A percentile compares a stretch with the other conserved stretches of the same genome.
These are phyloP conservation scores for Cyathus striatus DNA, from an alignment of 768 basidiomycete species.

Conservation along the genomic window DNA sequence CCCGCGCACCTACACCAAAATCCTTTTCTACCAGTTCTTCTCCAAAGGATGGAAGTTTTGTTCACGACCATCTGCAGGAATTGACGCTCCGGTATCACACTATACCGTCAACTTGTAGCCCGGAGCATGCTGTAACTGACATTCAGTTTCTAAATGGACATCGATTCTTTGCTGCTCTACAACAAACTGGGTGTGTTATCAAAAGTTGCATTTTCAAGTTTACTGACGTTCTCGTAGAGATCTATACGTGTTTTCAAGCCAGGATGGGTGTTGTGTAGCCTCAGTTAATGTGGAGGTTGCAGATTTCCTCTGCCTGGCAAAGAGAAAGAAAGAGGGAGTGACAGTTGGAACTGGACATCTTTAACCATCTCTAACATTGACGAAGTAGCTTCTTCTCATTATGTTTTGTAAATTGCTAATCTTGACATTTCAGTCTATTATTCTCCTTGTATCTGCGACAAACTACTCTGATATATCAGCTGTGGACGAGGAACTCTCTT, in stretches of 20 bases:
- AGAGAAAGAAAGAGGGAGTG: constrained; percentile 24
- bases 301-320: constrained; percentile 14
- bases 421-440: constrained; percentile 20
- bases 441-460: constrained; percentile 44
- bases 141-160: constrained; percentile 40
- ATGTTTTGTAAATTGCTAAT: constrained; percentile 6
- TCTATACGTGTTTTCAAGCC: constrained; percentile 45
- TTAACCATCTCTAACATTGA: constrained; percentile 29
- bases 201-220: neutral
- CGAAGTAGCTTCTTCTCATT: constrained; percentile 26
- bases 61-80: constrained; percentile 15
- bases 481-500: constrained; percentile 23
- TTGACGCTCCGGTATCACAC: constrained; percentile 36
- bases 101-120: constrained; percentile 40
- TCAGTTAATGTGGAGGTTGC: constrained; percentile 21
- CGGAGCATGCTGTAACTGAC: constrained; percentile 35
- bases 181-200: constrained; percentile 58
- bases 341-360: constrained; percentile 39
- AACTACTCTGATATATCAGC: constrained; percentile 24
- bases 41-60: constrained; percentile 19
- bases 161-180: constrained; percentile 45
- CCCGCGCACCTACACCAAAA: constrained; percentile 34
- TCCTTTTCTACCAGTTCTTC: constrained; percentile 36
- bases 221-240: constrained; percentile 30
- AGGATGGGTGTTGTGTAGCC: constrained; percentile 40